These are phyloP conservation scores for Tillandsia leiboldiana DNA, from an alignment of 176 grass and related monocot genomes.

Conservation along the genomic window DNA sequence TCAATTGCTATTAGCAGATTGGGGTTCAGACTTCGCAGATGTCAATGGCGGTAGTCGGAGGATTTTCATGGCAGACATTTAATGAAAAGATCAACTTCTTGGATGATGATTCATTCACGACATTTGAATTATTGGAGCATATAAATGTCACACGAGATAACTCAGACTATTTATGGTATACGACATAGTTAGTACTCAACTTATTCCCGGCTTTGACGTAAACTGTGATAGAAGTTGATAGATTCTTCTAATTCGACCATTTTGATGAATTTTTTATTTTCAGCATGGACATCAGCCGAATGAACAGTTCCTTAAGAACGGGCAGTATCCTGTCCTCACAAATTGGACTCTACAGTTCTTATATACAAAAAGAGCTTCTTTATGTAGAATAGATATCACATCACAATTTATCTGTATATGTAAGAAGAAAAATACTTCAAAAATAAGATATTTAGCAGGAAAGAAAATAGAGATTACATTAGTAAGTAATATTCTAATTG, in stretches of 20 bases:
- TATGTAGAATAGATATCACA: no score
- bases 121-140: slow-evolving; percentile 79
- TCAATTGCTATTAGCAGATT: slow-evolving; percentile 35
- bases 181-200: slow-evolving; percentile 60
- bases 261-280: slow-evolving; percentile 22
- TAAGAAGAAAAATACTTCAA: no score
- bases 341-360: no score
- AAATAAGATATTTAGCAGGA: no score
- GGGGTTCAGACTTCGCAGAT: slow-evolving; percentile 77
- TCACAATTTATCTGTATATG: no score
- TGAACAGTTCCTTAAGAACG: slow-evolving; percentile 61
- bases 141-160: slow-evolving; percentile 92
- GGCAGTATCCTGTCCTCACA: slow-evolving; percentile 47
- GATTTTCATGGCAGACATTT: slow-evolving; percentile 72
- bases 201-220: slow-evolving; percentile 1
- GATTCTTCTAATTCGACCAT: neutral
- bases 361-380: no score
- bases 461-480: no score
- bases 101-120: slow-evolving; percentile 45
- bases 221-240: neutral
- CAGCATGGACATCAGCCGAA: slow-evolving; percentile 53
- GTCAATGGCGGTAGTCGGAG: slow-evolving; percentile 78
- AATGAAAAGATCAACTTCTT: slow-evolving; percentile 67
- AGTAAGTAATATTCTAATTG: no score
- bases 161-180: slow-evolving; percentile 96